Conservation (phyloP, 805 yeast genomes). For the Candida sakaeoensis region DNA sequence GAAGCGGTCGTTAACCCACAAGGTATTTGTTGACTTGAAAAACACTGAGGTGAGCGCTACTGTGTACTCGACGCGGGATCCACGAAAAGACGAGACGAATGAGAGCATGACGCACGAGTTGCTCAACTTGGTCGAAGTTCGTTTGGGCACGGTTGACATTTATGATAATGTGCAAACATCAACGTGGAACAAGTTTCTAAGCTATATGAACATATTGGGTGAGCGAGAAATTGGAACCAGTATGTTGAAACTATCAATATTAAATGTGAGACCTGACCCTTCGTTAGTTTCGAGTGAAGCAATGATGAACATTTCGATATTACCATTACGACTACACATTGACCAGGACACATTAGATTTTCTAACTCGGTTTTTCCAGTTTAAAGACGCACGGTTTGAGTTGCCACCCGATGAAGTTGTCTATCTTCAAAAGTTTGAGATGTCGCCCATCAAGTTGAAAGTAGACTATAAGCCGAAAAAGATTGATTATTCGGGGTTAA, state of each 20-base stretch:
- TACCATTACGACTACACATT: constrained; percentile 79
- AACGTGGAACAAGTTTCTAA: constrained; percentile 83
- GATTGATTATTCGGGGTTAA: constrained; percentile 76
- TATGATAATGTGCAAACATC: constrained; percentile 81
- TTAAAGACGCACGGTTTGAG: constrained; percentile 66
- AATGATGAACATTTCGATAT: constrained; percentile 46
- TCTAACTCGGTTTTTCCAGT: constrained; percentile 72
- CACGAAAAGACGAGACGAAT: constrained; percentile 34
- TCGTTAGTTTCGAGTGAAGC: constrained; percentile 67
- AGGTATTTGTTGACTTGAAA: constrained; percentile 52
- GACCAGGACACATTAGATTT: constrained; percentile 95
- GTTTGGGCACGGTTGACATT: constrained; percentile 53
- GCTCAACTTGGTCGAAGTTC: constrained; percentile 47
- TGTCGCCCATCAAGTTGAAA: constrained; percentile 57
- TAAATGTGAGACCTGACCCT: constrained; percentile 62
- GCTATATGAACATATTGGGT: constrained; percentile 65
- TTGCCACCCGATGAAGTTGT: constrained; percentile 62
- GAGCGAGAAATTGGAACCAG: constrained; percentile 66
- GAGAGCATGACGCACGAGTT: constrained; percentile 35
- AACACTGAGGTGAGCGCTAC: constrained; percentile 48
- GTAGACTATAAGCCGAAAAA: constrained; percentile 91
- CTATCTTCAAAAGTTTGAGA: constrained; percentile 65
- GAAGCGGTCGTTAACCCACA: constrained; percentile 61
- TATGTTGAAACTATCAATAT: constrained; percentile 53
- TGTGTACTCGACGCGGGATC: constrained; percentile 47